Evolutionary conservation across 1,139 yeast species (phyloP), one percentile per base, ranked within the genome.

Genomic region (Suhomyces guaymorum): DNA sequence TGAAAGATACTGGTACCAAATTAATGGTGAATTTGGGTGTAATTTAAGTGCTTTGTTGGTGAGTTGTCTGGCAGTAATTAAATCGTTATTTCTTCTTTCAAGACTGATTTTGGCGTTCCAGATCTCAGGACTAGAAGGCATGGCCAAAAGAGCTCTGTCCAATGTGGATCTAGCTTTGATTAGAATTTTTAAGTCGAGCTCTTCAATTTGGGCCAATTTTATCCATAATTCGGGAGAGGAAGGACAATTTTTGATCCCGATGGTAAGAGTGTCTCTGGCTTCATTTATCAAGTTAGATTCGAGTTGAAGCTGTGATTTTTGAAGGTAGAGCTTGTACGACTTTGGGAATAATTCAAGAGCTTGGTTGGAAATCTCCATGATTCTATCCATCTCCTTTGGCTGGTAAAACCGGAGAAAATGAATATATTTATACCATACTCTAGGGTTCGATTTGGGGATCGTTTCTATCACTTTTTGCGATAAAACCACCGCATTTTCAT

Each of bases 161-260:
- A 89, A 57, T 1, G 75, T 67, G 0, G 96, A 81, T 38, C 96
- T 73, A 0, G 96, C 92, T 39, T 78, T 69, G 4, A 82, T 73
- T 6, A 54, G 41, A 7, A 71, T 64, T 0, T 63, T 63, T 5
- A 71, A 55, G 5, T 55, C 45, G 1, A 52, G 35, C 37, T 70
- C 76, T 43, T 82, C 84, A 2, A 78, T 43, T 1, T 54, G 46
- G 0, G 89, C 67, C n/a, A 79, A 54, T 3, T 62, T 43, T 1
- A 77, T 55, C 94, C 95, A 87, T 5, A 88, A 45, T 1, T 59
- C 47, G 1, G 67, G 54, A 2, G 65, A 62, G 0, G 55, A 32
- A 0, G 82, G 77, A 30, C 81, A 62, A 1, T 47, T 48, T 35
- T 72, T 69, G 0, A 77, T 71, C 0, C 85, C 95, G 2, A 53